These are phyloP conservation scores for Termitomyces sp. DNA, from an alignment of 768 basidiomycete genomes.

Conservation along the genomic window DNA sequence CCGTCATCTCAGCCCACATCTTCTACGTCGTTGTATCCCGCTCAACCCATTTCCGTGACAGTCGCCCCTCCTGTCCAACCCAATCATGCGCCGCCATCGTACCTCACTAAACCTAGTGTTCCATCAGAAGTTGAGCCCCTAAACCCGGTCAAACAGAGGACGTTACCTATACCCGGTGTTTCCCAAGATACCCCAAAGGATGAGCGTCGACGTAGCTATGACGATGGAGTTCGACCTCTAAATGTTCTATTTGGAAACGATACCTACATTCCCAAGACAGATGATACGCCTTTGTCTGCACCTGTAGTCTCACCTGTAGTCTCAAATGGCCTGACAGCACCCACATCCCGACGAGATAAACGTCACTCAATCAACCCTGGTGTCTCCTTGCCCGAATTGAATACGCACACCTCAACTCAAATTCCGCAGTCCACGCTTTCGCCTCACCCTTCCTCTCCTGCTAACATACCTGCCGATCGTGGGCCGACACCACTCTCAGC, in stretches of 20 bases:
- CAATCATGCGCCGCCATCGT: constrained; percentile 16
- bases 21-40: constrained; percentile 10
- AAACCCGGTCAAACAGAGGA: constrained; percentile 34
- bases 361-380: constrained; percentile 50
- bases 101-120: constrained; percentile 16
- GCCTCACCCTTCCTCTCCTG: constrained; percentile 25
- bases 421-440: constrained; percentile 25
- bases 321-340: constrained; percentile 29
- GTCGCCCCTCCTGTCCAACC: constrained; percentile 32
- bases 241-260: constrained; percentile 32
- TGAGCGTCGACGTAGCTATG: constrained; percentile 38
- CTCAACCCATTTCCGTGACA: constrained; percentile 38
- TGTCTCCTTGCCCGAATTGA: constrained; percentile 32
- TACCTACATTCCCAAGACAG: constrained; percentile 13
- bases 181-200: constrained; percentile 17
- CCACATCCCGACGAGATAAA: constrained; percentile 38
- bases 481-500: constrained; percentile 23
- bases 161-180: constrained; percentile 33
- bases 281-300: constrained; percentile 11
- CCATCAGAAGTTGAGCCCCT: constrained; percentile 9
- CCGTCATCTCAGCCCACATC: constrained; percentile 17
- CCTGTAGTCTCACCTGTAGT: too few species aligned
- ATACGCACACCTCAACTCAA: constrained; percentile 16
- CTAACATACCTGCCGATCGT: constrained; percentile 18
- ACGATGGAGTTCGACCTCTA: constrained; percentile 41